Percentiles rank a stretch among this genome's conserved stretches.
Conservation (phyloP, 2,329 filamentous ascomycete species). For the Hypoxylon sp. region DNA sequence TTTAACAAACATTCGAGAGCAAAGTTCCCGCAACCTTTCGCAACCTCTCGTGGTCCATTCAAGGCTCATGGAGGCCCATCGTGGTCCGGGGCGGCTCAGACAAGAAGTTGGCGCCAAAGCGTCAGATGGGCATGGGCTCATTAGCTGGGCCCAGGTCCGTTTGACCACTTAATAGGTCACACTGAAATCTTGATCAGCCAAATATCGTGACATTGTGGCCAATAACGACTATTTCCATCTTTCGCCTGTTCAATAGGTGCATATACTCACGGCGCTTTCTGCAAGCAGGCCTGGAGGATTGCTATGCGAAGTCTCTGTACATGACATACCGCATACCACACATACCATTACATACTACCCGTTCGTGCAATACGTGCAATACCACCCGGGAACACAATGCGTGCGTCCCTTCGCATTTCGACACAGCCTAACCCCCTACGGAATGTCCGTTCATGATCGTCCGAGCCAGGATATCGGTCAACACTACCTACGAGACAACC, state of each 20-base stretch:
- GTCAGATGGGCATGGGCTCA: conserved; percentile 45
- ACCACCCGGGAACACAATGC: conserved; percentile 25
- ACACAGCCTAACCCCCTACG: conserved; percentile 42
- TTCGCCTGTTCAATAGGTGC: conserved; percentile 38
- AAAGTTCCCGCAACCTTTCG: conserved; percentile 30
- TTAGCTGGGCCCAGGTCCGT: conserved; percentile 31
- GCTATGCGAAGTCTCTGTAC: conserved; percentile 22
- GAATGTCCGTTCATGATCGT: conserved; percentile 41
- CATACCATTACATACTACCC: conserved; percentile 8
- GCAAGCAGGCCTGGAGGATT: conserved; percentile 19
- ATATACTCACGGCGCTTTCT: conserved; percentile 23
- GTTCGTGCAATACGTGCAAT: conserved; percentile 26
- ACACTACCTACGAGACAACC: conserved; percentile 32
- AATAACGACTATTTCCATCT: conserved; percentile 30
- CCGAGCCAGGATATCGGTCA: conserved; percentile 44
- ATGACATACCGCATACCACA: conserved; percentile 7
- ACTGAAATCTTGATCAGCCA: conserved; percentile 43
- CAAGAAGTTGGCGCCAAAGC: conserved; percentile 43
- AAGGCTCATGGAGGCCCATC: conserved; percentile 1
- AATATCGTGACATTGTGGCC: conserved; percentile 27
- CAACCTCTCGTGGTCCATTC: conserved; percentile 22
- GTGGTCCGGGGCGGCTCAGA: conserved; percentile 38
- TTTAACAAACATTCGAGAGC: conserved; percentile 22
- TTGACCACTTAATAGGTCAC: conserved; percentile 45
- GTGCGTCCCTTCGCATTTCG: conserved; percentile 26